Evolutionary conservation across 2,329 filamentous ascomycete species (phyloP).

Genomic region (Sporothrix brasiliensis): DNA sequence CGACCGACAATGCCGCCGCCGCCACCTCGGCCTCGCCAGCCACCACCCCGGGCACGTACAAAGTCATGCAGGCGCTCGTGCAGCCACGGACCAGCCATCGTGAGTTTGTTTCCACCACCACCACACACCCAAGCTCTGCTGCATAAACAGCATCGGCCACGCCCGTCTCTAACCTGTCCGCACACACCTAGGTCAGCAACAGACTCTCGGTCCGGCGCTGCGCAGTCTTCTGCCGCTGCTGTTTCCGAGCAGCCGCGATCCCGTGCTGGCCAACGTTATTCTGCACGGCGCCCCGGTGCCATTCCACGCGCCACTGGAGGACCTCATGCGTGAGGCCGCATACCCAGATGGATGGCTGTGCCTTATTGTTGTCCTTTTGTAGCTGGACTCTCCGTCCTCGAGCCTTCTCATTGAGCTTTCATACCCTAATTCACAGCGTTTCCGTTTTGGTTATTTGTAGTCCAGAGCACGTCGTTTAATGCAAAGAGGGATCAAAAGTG

Average conservation of each 20-base stretch:
- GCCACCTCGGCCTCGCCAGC: conserved; percentile 28
- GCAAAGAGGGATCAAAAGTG: no score
- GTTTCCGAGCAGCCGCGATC: conserved; percentile 84
- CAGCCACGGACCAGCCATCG: conserved; percentile 51
- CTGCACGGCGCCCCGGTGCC: conserved; percentile 85
- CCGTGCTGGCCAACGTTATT: conserved; percentile 79
- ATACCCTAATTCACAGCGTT: not conserved
- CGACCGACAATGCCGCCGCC: conserved; percentile 39
- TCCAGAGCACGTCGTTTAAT: no score
- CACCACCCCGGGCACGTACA: conserved; percentile 56
- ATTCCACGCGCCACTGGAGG: conserved; percentile 76
- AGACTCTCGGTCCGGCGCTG: conserved; percentile 72
- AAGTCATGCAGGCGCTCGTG: conserved; percentile 75
- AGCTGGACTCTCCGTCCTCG: not conserved
- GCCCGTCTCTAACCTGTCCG: not conserved
- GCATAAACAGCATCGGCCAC: not conserved
- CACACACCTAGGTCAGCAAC: conserved; percentile 41
- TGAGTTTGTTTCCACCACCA: conserved; percentile 36
- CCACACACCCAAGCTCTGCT: not conserved
- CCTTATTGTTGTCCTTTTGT: conserved; percentile 69
- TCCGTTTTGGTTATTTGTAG: no score
- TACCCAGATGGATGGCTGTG: conserved; percentile 94
- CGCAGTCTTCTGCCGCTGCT: conserved; percentile 74
- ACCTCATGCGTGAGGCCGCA: conserved; percentile 77
- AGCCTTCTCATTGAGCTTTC: not conserved